Base-by-base conservation (phyloP, 2,329 filamentous ascomycete species). In the Phymatotrichopsis omnivora region DNA sequence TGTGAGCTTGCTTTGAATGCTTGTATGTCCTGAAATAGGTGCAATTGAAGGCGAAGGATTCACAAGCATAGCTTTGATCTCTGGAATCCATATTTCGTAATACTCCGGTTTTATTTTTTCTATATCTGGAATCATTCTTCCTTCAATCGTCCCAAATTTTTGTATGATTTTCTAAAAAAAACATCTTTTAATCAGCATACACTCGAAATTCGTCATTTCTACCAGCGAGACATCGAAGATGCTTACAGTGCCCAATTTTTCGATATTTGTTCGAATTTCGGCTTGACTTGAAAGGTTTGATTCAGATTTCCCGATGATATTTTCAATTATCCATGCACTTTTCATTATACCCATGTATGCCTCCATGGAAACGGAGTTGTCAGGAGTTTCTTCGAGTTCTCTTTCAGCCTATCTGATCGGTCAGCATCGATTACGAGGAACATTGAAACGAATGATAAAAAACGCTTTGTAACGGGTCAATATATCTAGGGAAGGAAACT, bases 261-360 rank as follows among this genome's bases (percentile, higher is more conserved):
- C 23, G 11, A 48, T 33, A 20, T 39, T 44, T 44, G 23, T 33
- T 40, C 35, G 28, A 23, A 48, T 39, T 19, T 44, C 45, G 10
- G 17, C 25, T 28, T 38, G 23, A 3, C 38, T 22, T 2, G 19
- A 32, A n/a, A 23, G 16, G 4, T 48, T 24, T 3, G 28, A 36
- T 20, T 44, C 40, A 38, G 33, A 48, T 28, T 19, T 11, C 6
- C 25, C 16, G 16, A 44, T 48, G 24, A 48, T 30, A 24, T 48
- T 48, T 32, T 48, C 40, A 20, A 48, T 40, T 24, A 48, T 48
- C 45, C 45, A 48, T n/a, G 16, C 34, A 17, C 45, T 48, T 28
- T 48, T 48, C 40, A 48, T 48, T 7, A 48, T 29, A 6, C 45
- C 45, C 20, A 48, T 20, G 29, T 48, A 48, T 11, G 40, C 40